Evolutionary conservation across 2,329 filamentous ascomycete species (phyloP).

Genomic region (Davidsoniella neocaledoniae): DNA sequence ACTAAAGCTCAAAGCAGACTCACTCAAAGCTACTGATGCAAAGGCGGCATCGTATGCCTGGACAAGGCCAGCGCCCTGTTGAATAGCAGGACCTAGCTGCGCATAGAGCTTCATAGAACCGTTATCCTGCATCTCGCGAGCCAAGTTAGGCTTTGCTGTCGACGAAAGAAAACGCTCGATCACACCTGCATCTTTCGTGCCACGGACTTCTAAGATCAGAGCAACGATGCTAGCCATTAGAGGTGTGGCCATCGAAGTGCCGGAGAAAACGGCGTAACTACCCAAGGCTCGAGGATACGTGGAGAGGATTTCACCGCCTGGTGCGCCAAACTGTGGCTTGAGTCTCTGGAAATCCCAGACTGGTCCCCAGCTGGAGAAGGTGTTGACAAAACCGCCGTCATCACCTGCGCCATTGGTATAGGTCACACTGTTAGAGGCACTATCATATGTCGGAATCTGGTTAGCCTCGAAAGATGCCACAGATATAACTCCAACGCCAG

Average conservation of each 20-base stretch:
- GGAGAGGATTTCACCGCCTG: constrained; percentile 15
- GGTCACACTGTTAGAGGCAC: too few relatives aligned
- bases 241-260: constrained; percentile 14
- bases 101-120: constrained; percentile 13
- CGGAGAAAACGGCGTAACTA: constrained; percentile 11
- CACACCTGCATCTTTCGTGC: constrained; percentile 26
- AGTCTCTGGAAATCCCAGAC: constrained; percentile 19
- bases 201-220: constrained; percentile 23
- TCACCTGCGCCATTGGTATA: too few relatives aligned
- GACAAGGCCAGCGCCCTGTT: constrained; percentile 30
- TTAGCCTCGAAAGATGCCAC: constrained; percentile 24
- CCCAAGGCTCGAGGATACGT: constrained; percentile 12
- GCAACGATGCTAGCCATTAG: constrained; percentile 13
- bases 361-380: constrained; percentile 13
- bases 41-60: constrained; percentile 24
- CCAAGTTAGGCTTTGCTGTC: constrained; percentile 24
- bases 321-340: constrained; percentile 14
- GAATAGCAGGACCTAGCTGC: constrained; percentile 28
- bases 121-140: constrained; percentile 20
- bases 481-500: constrained; percentile 29
- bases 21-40: not conserved
- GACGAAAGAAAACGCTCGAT: constrained; percentile 27
- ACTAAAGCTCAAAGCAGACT: not conserved
- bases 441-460: too few relatives aligned
- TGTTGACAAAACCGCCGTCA: constrained; percentile 23